Evolutionary conservation across 2,329 filamentous ascomycete genomes (phyloP).

Genomic region (Ascocoryne sarcoides): DNA sequence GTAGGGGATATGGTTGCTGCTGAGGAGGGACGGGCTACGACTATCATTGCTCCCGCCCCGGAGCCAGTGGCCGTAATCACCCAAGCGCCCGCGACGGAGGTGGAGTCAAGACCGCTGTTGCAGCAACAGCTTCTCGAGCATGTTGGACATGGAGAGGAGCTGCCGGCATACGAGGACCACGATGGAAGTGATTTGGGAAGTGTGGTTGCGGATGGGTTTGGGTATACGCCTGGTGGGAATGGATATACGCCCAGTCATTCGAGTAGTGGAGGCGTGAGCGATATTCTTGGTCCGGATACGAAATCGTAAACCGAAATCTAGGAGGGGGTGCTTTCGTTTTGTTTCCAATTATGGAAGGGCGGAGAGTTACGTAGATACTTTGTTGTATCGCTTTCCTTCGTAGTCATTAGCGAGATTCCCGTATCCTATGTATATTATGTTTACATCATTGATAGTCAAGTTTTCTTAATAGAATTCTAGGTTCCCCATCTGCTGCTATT

Average conservation of each 20-base stretch:
- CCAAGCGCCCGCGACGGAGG: not conserved
- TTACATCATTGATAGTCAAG: no score
- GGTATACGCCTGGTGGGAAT: slow-evolving; percentile 21
- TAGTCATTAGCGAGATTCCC: no score
- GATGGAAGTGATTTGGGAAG: slow-evolving; percentile 18
- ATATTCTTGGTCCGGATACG: slow-evolving; percentile 20
- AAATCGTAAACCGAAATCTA: slow-evolving; percentile 12
- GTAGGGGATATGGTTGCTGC: slow-evolving; percentile 17
- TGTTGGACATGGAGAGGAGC: slow-evolving; percentile 14
- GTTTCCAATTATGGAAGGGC: not conserved
- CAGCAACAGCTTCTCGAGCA: slow-evolving; percentile 12
- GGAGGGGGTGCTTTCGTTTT: not conserved
- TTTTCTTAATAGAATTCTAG: no score
- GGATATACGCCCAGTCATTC: slow-evolving; percentile 18
- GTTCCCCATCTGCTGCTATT: no score
- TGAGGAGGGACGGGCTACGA: slow-evolving; percentile 2
- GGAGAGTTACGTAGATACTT: not conserved
- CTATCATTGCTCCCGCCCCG: not conserved
- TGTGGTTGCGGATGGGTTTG: slow-evolving; percentile 23
- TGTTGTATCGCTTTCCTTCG: not conserved
- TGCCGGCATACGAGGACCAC: slow-evolving; percentile 23
- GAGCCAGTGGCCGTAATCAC: not conserved
- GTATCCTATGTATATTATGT: no score
- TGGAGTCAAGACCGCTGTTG: not conserved
- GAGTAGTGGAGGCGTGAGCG: slow-evolving; percentile 16